phyloP scores from a whole-genome alignment of 2,329 filamentous ascomycete species.

The Colletotrichum graminicola region DNA sequence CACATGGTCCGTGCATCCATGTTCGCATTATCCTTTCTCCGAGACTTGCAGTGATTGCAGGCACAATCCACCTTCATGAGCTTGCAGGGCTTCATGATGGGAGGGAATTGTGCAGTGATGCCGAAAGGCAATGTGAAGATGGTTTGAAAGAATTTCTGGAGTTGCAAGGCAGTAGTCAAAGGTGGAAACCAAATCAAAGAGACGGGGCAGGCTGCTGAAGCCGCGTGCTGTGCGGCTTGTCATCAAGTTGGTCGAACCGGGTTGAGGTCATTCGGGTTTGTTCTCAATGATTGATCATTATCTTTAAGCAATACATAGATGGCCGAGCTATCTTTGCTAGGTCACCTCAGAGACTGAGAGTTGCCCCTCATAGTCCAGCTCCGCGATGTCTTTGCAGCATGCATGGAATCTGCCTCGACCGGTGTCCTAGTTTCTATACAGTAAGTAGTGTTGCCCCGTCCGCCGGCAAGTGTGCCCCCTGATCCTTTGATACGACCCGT shows the following conservation, averaged over 20 bases:
- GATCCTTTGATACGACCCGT: slow-evolving; percentile 13
- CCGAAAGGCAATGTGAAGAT: neutral
- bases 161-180: neutral
- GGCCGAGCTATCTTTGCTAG: slow-evolving; percentile 10
- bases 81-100: slow-evolving; percentile 13
- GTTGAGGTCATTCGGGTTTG: neutral
- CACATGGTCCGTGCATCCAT: slow-evolving; percentile 27
- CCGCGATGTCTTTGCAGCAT: slow-evolving; percentile 2
- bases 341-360: slow-evolving; percentile 1
- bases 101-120: neutral
- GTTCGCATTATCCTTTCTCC: slow-evolving; percentile 31
- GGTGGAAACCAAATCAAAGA: neutral
- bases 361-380: slow-evolving; percentile 17
- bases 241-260: neutral
- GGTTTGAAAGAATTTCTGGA: neutral
- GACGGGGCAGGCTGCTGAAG: neutral
- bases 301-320: slow-evolving; percentile 36
- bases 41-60: slow-evolving; percentile 22
- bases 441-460: slow-evolving; percentile 3
- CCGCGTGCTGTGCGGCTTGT: neutral
- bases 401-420: slow-evolving; percentile 10
- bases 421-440: slow-evolving; percentile 21
- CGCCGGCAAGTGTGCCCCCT: neutral
- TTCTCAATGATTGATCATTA: slow-evolving; percentile 39
- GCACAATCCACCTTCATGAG: slow-evolving; percentile 9